Evolutionary conservation across 352 stramenopile genomes (phyloP), one percentile per base, ranked within the genome.

Genomic region (Globisporangium viniferum): DNA sequence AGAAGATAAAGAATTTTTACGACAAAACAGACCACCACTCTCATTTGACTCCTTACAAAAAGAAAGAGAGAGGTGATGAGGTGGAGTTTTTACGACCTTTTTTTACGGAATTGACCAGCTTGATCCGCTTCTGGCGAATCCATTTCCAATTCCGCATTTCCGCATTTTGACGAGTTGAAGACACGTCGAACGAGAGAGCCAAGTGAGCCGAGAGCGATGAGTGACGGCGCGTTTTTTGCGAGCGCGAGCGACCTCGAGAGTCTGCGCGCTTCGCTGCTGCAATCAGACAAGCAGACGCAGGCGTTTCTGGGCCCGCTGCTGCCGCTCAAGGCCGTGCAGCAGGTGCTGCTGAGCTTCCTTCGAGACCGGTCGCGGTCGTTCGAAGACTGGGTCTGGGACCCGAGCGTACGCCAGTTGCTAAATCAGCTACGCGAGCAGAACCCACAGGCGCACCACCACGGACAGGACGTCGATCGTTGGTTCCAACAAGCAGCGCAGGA

Each of bases 381-480:
- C 60, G 76, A 85, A 56, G 84, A 94, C 62, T 91, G 86, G 79
- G 76, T 95, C 1, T 93, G 84, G 86, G 86, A 95, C 59, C 74
- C 84, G 0, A 69, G 72, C 12, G 79, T 89, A 33, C 86, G 76
- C 10, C 73, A 89, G 53, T 75, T 89, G 24, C 73, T 95, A 10
- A 29, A 74, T 0, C 69, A 72, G 5, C 73, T 95, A 63, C 77
- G 82, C 24, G 67, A 74, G 14, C 69, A 77, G 55, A 71, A 78
- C 14, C 75, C 76, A 2, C 69, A 69, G 53, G 51, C 56, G 7
- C 72, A 78, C 22, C 41, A 74, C 33, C 68, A 80, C 20, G 65
- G 54, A 2, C 46, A 74, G n/a, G 54, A 80, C 18, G 31, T 82
- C 15, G 76, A 85, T 24, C 64, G 78, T n/a, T 81, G 79, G 79